These are phyloP conservation scores for Pseudognaphalium luteoalbum DNA, from an alignment of 129 eudicot genomes.

Conservation along the genomic window DNA sequence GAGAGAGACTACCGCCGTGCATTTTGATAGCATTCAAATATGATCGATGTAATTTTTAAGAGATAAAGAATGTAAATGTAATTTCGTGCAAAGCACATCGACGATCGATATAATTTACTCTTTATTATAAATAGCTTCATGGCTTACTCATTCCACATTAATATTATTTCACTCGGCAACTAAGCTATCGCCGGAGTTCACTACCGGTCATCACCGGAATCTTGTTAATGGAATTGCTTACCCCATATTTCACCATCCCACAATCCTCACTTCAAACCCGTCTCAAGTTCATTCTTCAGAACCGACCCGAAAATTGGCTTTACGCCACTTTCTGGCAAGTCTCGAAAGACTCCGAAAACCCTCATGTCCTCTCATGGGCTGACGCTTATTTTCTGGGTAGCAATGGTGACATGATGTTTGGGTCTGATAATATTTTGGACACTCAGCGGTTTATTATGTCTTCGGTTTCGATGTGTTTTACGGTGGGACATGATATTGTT, in stretches of 20 bases:
- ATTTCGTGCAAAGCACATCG: too few species aligned
- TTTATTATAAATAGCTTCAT: too few species aligned
- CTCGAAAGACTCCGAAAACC: slow-evolving; percentile 28
- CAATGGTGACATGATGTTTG: slow-evolving; percentile 20
- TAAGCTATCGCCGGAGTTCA: slow-evolving; percentile 1
- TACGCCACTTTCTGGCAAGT: slow-evolving; percentile 61
- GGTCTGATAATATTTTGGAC: slow-evolving; percentile 28
- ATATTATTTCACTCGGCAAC: too few species aligned
- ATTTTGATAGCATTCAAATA: too few species aligned
- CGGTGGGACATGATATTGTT: slow-evolving; percentile 27
- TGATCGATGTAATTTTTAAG: too few species aligned
- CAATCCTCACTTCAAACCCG: slow-evolving; percentile 37
- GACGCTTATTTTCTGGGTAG: slow-evolving; percentile 42
- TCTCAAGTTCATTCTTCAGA: slow-evolving; percentile 43
- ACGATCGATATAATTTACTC: too few species aligned
- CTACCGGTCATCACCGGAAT: background rate
- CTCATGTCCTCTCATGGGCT: slow-evolving; percentile 45
- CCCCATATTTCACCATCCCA: background rate
- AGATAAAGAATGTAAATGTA: too few species aligned
- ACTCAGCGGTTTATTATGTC: slow-evolving; percentile 48
- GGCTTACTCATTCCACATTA: too few species aligned
- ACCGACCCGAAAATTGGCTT: slow-evolving; percentile 45
- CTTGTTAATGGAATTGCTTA: background rate
- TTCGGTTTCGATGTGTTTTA: slow-evolving; percentile 37
- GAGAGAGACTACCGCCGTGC: too few species aligned